Conservation (phyloP, 2,329 filamentous ascomycete species). For the Claviceps sorghi region DNA sequence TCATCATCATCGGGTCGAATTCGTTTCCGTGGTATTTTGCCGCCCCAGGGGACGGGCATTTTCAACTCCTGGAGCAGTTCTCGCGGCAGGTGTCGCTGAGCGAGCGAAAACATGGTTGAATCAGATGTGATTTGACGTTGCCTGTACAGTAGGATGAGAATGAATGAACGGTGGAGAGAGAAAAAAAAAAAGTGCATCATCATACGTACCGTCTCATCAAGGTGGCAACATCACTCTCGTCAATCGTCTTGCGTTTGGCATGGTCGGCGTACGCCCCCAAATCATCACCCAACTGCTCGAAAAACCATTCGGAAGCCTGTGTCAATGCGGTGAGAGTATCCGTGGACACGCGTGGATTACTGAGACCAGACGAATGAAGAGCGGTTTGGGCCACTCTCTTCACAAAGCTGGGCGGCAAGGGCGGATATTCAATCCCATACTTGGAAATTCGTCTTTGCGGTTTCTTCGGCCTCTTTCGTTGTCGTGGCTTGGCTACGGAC, state of each 20-base stretch:
- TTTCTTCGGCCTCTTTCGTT: constrained; percentile 12
- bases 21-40: constrained; percentile 30
- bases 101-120: constrained; percentile 72
- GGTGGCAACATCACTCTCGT: constrained; percentile 68
- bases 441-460: constrained; percentile 41
- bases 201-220: constrained; percentile 60
- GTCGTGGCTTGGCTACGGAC: constrained; percentile 1
- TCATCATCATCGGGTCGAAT: constrained; percentile 20
- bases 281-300: constrained; percentile 74
- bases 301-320: constrained; percentile 80
- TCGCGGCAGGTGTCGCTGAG: constrained; percentile 65
- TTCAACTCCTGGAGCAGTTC: constrained; percentile 73
- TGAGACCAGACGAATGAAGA: constrained; percentile 48
- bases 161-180: not conserved
- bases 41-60: constrained; percentile 45
- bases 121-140: constrained; percentile 60
- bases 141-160: constrained; percentile 32
- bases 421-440: constrained; percentile 61
- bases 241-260: constrained; percentile 69
- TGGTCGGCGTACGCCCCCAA: constrained; percentile 67
- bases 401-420: constrained; percentile 57
- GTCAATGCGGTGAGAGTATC: constrained; percentile 62
- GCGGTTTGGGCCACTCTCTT: constrained; percentile 61
- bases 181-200: not conserved
- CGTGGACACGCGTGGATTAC: constrained; percentile 54